Percentiles rank a stretch among this genome's conserved stretches.
These are phyloP conservation scores for Saturnispora hagleri DNA, from an alignment of 805 yeast genomes.

Conservation along the genomic window DNA sequence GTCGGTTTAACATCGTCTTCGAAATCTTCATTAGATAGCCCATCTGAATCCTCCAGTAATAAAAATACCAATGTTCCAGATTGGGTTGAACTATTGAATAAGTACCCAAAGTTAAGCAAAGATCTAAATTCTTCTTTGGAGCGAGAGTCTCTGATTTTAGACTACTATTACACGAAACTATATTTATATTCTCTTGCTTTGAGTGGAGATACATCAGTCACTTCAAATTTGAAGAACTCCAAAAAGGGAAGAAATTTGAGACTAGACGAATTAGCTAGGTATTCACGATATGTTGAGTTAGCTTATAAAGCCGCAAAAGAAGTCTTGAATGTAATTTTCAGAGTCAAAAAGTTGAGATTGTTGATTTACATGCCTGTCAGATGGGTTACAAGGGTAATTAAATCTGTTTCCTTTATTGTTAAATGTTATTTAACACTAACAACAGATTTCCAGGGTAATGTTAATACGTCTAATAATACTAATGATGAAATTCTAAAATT, in stretches of 20 bases:
- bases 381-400: conserved; percentile 79
- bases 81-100: conserved; percentile 19
- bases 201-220: conserved; percentile 34
- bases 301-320: conserved; percentile 84
- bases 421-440: conserved; percentile 70
- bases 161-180: conserved; percentile 73
- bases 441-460: conserved; percentile 11
- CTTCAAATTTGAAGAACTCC: conserved; percentile 23
- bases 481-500: conserved; percentile 33
- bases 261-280: conserved; percentile 59
- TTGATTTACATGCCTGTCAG: conserved; percentile 81
- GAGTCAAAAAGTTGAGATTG: conserved; percentile 57
- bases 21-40: neutral
- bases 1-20: conserved; percentile 10
- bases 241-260: conserved; percentile 32
- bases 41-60: neutral
- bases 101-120: conserved; percentile 28
- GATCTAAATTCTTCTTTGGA: conserved; percentile 41
- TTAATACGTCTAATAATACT: neutral
- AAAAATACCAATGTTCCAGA: conserved; percentile 6
- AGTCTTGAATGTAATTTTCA: conserved; percentile 56
- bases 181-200: conserved; percentile 81
- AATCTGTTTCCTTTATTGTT: conserved; percentile 84
- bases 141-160: conserved; percentile 66
- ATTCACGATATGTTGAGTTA: conserved; percentile 68